These are phyloP conservation scores for Alternaria angustiovoidea DNA, from an alignment of 2,329 filamentous ascomycete genomes.

Conservation along the genomic window DNA sequence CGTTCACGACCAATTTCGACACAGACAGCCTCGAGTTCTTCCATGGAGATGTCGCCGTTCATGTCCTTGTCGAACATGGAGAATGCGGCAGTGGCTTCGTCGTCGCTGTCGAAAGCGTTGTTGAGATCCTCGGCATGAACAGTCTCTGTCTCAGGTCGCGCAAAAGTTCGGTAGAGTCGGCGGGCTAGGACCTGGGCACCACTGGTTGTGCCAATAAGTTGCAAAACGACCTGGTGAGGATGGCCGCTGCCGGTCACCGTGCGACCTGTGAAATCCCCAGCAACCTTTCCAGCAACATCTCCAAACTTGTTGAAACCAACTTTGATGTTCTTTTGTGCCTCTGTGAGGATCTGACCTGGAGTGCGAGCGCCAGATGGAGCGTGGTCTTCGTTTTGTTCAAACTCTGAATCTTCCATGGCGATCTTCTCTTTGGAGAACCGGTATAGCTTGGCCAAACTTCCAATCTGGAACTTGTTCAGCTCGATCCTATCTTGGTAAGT, in stretches of 20 bases:
- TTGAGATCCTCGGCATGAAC: conserved; percentile 81
- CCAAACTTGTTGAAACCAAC: conserved; percentile 81
- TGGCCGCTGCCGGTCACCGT: conserved; percentile 73
- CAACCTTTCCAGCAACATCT: conserved; percentile 83
- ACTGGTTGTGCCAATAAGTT: conserved; percentile 74
- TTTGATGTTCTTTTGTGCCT: conserved; percentile 76
- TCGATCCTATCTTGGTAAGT: conserved; percentile 93
- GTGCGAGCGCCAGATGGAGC: conserved; percentile 71
- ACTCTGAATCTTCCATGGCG: conserved; percentile 77
- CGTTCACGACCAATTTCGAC: conserved; percentile 94
- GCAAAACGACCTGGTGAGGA: conserved; percentile 82
- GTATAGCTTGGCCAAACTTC: conserved; percentile 70
- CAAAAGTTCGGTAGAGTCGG: conserved; percentile 86
- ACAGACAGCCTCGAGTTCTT: conserved; percentile 90
- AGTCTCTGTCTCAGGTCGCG: conserved; percentile 75
- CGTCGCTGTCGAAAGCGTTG: conserved; percentile 78
- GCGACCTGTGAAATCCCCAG: conserved; percentile 89
- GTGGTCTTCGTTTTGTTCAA: conserved; percentile 63
- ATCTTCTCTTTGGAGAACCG: conserved; percentile 71
- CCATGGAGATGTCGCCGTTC: conserved; percentile 95
- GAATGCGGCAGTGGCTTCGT: conserved; percentile 90
- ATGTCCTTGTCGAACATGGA: conserved; percentile 94
- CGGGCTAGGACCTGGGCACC: conserved; percentile 86
- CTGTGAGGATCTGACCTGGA: conserved; percentile 74
- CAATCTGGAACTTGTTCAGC: conserved; percentile 89